Evolutionary conservation across 176 grass and related monocot species (phyloP).

Genomic region (Olyra latifolia): DNA sequence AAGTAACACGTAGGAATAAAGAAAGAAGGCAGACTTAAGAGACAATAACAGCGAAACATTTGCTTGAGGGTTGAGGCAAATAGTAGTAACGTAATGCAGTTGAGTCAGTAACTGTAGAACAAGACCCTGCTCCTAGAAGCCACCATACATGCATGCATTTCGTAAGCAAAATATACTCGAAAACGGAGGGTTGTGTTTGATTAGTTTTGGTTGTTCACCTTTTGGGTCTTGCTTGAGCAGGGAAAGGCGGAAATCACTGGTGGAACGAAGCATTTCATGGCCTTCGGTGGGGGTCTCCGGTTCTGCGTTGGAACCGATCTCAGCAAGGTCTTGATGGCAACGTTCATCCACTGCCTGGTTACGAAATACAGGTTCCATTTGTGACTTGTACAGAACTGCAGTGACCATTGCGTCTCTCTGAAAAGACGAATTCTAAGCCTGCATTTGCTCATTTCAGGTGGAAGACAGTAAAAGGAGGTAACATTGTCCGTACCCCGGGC

Average conservation of each 20-base stretch:
- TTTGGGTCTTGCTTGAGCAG: slow-evolving; percentile 28
- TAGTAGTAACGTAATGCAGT: neutral
- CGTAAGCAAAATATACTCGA: neutral
- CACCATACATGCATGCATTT: slow-evolving; percentile 15
- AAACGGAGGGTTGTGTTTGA: neutral
- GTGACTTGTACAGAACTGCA: neutral
- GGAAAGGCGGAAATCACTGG: slow-evolving; percentile 50
- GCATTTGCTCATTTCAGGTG: slow-evolving; percentile 38
- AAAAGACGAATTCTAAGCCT: neutral
- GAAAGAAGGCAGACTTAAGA: slow-evolving; percentile 25
- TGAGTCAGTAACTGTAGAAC: neutral
- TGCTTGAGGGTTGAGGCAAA: neutral
- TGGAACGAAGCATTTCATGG: slow-evolving; percentile 77
- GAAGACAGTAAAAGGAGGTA: slow-evolving; percentile 71
- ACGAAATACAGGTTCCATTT: slow-evolving; percentile 72
- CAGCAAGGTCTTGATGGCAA: slow-evolving; percentile 68
- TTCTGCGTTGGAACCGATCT: slow-evolving; percentile 80
- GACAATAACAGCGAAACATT: neutral
- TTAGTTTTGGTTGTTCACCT: neutral
- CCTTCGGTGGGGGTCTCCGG: slow-evolving; percentile 65
- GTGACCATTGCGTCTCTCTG: neutral
- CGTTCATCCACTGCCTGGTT: slow-evolving; percentile 75
- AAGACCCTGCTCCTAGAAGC: slow-evolving; percentile 16
- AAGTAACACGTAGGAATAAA: slow-evolving; percentile 31
- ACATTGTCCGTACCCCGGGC: slow-evolving; percentile 70